Conservation (phyloP, 2,329 filamentous ascomycete species). For the Phyllachora maydis region DNA sequence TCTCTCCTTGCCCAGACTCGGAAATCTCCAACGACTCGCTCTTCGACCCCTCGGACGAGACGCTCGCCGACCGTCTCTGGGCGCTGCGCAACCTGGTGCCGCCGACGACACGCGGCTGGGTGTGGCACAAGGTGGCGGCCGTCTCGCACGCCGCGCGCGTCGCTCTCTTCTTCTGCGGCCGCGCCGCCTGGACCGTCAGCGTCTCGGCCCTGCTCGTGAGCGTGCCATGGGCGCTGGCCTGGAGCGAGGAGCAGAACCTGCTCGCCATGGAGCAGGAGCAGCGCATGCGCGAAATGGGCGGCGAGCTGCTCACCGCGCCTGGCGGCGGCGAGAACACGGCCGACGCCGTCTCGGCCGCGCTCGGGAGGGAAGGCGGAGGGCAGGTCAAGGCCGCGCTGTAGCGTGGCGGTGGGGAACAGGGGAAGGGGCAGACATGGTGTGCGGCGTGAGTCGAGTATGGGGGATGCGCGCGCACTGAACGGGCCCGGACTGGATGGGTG, state of each 20-base stretch:
- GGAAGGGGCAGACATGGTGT: no score
- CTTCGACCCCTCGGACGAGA: constrained; percentile 36
- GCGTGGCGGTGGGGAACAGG: no score
- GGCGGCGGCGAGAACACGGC: constrained; percentile 18
- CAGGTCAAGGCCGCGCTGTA: no score
- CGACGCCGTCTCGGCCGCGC: constrained; percentile 24
- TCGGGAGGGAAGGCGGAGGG: constrained; percentile 23
- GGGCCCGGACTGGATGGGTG: no score
- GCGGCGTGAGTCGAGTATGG: no score
- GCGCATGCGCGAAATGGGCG: constrained; percentile 81
- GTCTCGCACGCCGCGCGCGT: constrained; percentile 35
- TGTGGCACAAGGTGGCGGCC: constrained; percentile 36
- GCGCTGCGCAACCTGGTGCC: constrained; percentile 61
- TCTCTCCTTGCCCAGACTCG: constrained; percentile 33
- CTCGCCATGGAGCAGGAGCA: constrained; percentile 96
- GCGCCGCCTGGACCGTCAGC: constrained; percentile 76
- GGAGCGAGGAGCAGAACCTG: constrained; percentile 90
- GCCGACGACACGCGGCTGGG: constrained; percentile 46
- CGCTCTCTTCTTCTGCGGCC: constrained; percentile 53
- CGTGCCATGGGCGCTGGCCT: constrained; percentile 83
- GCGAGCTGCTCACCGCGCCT: constrained; percentile 41
- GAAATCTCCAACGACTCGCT: constrained; percentile 69
- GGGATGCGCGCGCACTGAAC: no score
- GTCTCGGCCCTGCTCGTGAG: constrained; percentile 78
- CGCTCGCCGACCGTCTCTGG: constrained; percentile 45